A percentile compares a stretch with the other conserved stretches of the same genome.
Evolutionary conservation across 306 rosid species (phyloP).

Genomic region (Luffa aegyptiaca): DNA sequence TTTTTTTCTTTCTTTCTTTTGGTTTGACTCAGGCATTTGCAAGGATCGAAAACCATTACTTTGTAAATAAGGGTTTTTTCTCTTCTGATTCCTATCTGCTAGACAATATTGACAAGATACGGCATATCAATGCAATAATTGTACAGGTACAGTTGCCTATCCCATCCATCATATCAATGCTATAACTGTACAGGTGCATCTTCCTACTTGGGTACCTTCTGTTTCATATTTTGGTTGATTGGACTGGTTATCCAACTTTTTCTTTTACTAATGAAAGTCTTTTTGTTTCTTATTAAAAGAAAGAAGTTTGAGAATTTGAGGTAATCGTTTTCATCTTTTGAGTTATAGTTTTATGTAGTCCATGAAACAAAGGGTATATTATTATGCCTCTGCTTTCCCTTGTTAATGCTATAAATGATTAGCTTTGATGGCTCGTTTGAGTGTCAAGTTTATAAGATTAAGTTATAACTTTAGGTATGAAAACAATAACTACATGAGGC

Average conservation of each 20-base stretch:
- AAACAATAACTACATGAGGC: neutral
- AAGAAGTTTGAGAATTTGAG: neutral
- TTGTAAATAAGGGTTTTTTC: constrained; percentile 74
- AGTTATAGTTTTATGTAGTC: neutral
- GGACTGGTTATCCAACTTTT: neutral
- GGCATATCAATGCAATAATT: constrained; percentile 66
- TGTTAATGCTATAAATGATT: neutral
- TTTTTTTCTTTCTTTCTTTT: constrained; percentile 5
- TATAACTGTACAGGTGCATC: constrained; percentile 61
- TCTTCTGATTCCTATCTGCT: constrained; percentile 72
- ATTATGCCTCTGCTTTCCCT: neutral
- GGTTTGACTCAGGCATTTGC: constrained; percentile 72
- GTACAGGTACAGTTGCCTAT: constrained; percentile 54
- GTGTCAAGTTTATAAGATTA: neutral
- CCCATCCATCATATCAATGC: constrained; percentile 41
- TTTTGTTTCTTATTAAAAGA: neutral
- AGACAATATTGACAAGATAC: constrained; percentile 66
- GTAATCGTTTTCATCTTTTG: neutral
- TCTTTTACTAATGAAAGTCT: neutral
- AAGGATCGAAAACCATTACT: constrained; percentile 93
- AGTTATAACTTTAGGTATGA: neutral
- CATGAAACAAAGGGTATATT: neutral
- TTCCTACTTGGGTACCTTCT: neutral
- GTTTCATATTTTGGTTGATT: neutral
- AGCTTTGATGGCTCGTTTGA: neutral